Conservation (phyloP, 257 asterid genomes). For the Scutellaria galericulata region DNA sequence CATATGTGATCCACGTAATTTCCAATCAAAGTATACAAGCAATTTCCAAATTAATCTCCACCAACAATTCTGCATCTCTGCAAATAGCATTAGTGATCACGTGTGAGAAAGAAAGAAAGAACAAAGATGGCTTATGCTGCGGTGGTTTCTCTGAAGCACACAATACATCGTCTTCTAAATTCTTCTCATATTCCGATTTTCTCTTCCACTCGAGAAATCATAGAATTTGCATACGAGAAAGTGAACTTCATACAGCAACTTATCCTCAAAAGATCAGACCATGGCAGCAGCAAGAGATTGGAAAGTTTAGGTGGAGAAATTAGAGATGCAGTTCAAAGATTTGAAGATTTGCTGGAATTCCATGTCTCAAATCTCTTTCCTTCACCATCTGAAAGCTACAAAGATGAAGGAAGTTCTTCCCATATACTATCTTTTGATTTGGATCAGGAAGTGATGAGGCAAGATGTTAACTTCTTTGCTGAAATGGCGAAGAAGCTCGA, state of each 20-base stretch:
- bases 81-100: too few relatives aligned
- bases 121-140: constrained; percentile 6
- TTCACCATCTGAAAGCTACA: not conserved
- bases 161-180: constrained; percentile 2
- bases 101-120: too few relatives aligned
- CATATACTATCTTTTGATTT: not conserved
- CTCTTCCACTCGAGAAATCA: not conserved
- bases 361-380: not conserved
- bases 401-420: not conserved
- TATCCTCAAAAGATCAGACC: not conserved
- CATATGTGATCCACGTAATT: too few relatives aligned
- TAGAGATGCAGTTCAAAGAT: not conserved
- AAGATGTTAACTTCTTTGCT: not conserved
- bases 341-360: not conserved
- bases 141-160: constrained; percentile 2
- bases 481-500: not conserved
- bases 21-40: too few relatives aligned
- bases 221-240: not conserved
- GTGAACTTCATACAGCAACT: not conserved
- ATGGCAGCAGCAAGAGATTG: not conserved
- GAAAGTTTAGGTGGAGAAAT: not conserved
- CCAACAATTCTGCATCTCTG: too few relatives aligned
- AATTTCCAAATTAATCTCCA: too few relatives aligned
- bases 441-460: not conserved
- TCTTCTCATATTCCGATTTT: not conserved